A percentile compares a stretch with the other conserved stretches of the same genome.
These are phyloP conservation scores for Prillingera fragicola DNA, from an alignment of 1,284 basidiomycete species.

Conservation along the genomic window DNA sequence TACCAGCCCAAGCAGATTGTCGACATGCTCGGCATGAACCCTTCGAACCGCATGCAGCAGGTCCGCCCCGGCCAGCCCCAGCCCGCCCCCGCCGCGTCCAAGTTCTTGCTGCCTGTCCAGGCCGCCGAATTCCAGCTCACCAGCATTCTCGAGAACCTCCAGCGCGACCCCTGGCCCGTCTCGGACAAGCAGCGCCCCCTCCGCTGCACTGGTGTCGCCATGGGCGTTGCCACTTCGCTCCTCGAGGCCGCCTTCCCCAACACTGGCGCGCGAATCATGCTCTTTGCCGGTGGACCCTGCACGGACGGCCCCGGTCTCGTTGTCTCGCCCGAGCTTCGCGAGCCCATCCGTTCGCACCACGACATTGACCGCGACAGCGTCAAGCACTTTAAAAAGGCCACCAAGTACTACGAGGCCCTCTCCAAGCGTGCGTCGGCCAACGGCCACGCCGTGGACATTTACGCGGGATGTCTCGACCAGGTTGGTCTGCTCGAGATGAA, in stretches of 20 bases:
- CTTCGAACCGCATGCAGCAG: slow-evolving; percentile 48
- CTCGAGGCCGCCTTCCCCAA: slow-evolving; percentile 72
- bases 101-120: slow-evolving; percentile 88
- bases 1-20: slow-evolving; percentile 95
- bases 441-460: slow-evolving; percentile 91
- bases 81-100: slow-evolving; percentile 70
- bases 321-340: slow-evolving; percentile 89
- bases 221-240: slow-evolving; percentile 91
- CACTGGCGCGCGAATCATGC: slow-evolving; percentile 92
- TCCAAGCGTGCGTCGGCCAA: slow-evolving; percentile 92
- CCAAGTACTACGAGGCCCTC: slow-evolving; percentile 94
- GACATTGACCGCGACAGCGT: slow-evolving; percentile 97
- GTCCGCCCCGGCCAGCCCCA: slow-evolving; percentile 74
- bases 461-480: slow-evolving; percentile 96
- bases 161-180: slow-evolving; percentile 95
- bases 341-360: slow-evolving; percentile 97
- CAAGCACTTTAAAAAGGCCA: slow-evolving; percentile 95
- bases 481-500: slow-evolving; percentile 98
- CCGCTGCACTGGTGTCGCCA: slow-evolving; percentile 89
- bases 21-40: slow-evolving; percentile 89
- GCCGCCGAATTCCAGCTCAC: slow-evolving; percentile 97
- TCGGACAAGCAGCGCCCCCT: slow-evolving; percentile 92
- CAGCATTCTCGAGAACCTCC: slow-evolving; percentile 80
- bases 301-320: slow-evolving; percentile 98
- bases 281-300: slow-evolving; percentile 93